phyloP scores from a whole-genome alignment of 805 yeast species.

The Candida vaughaniae region DNA sequence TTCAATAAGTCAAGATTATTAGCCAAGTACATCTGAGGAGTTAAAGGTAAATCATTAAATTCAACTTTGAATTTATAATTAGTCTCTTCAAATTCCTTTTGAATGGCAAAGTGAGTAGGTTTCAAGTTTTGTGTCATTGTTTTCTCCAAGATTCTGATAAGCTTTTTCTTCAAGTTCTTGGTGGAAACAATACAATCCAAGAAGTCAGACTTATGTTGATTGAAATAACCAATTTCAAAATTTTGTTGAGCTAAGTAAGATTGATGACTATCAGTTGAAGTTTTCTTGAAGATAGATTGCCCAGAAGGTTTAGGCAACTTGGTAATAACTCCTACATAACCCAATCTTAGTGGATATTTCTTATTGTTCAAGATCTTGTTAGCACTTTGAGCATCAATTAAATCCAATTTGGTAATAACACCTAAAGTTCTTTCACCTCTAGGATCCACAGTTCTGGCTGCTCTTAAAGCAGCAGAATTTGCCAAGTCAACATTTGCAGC shows the following conservation, averaged over 20 bases:
- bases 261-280: conserved; percentile 49
- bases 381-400: conserved; percentile 78
- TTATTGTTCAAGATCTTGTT: conserved; percentile 65
- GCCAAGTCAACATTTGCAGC: conserved; percentile 99
- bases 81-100: conserved; percentile 90
- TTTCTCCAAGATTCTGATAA: conserved; percentile 82
- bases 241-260: conserved; percentile 67
- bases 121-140: conserved; percentile 87
- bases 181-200: conserved; percentile 74
- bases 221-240: conserved; percentile 57
- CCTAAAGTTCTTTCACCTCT: conserved; percentile 95
- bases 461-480: conserved; percentile 89
- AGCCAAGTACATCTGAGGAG: conserved; percentile 92
- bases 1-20: conserved; percentile 87
- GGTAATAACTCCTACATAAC: conserved; percentile 97
- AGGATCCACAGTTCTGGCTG: conserved; percentile 88
- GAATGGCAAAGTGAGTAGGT: conserved; percentile 84
- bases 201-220: conserved; percentile 58
- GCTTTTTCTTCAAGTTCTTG: conserved; percentile 66
- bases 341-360: conserved; percentile 90
- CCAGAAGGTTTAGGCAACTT: conserved; percentile 51
- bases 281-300: conserved; percentile 47
- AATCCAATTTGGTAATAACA: conserved; percentile 89
- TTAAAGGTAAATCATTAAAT: conserved; percentile 88
- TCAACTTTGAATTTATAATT: conserved; percentile 92